Base-by-base conservation (phyloP, 2,329 filamentous ascomycete species). In the Triangularia verruculosa region DNA sequence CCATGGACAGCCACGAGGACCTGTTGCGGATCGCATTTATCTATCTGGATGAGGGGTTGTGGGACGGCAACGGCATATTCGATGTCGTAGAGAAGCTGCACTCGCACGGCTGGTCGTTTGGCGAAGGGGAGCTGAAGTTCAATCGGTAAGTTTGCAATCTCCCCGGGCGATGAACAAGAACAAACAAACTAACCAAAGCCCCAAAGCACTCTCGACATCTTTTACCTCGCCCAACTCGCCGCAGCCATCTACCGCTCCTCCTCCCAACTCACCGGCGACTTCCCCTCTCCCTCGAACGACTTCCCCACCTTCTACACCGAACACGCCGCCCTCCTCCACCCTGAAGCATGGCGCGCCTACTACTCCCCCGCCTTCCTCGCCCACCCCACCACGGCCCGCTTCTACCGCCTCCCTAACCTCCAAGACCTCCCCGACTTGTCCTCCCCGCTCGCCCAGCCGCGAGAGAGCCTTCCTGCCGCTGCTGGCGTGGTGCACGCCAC, bases 341-440 rank as follows among this genome's bases (percentile, higher is more conserved):
- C 32, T 4, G 56, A 15, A 25, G 56, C 56, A 28, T 58, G 56
- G 56, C 56, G 56, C 22, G 56, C 56, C 32, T 58, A 58, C 56
- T 58, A 58, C 34, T 25, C 56, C 56, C 56, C 56, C 1, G 32
- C 56, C 20, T 58, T 58, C 56, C 32, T 58, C 54, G n/a, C 22
- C 3, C 56, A 58, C 56, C 32, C 56, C 15, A 58, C 56, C 25
- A 58, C 56, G 27, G 56, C 56, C 5, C 56, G 56, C n/a, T 58
- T 58, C 32, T 58, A 58, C 56, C 56, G 56, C 56, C 32, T 58
- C 32, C 56, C 56, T n/a, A 58, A 58, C 32, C 56, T 58, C 56
- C 56, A 25, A 15, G 56, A 58, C 56, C 56, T 58, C 17, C 56
- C 56, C 34, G 56, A 58, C 22, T 58, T 32, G 20, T 58, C 56